These are phyloP conservation scores for Crithidia thermophila DNA, from an alignment of 208 protist genomes.

Conservation along the genomic window DNA sequence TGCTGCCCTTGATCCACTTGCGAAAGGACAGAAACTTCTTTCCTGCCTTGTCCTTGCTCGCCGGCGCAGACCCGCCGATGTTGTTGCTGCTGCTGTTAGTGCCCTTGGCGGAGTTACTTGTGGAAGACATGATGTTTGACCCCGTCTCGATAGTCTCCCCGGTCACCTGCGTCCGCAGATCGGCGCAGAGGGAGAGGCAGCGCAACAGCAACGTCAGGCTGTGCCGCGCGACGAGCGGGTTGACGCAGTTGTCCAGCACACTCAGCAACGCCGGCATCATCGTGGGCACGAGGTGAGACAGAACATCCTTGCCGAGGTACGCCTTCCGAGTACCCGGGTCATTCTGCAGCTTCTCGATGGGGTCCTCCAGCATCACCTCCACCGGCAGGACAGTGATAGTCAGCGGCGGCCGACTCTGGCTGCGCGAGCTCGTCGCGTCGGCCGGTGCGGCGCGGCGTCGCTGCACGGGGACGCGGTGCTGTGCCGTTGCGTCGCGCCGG, in stretches of 20 bases:
- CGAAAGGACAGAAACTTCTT: constrained; percentile 9
- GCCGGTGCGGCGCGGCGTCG: background rate
- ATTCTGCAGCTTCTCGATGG: constrained; percentile 29
- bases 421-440: background rate
- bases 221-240: constrained; percentile 74
- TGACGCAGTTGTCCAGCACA: constrained; percentile 63
- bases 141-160: constrained; percentile 18
- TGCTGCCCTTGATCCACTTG: constrained; percentile 20
- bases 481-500: constrained; percentile 1
- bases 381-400: constrained; percentile 24
- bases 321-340: constrained; percentile 32
- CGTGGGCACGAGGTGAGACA: constrained; percentile 39
- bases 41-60: constrained; percentile 6
- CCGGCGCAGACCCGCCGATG: background rate
- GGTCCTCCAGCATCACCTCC: constrained; percentile 31
- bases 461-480: background rate
- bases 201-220: constrained; percentile 66
- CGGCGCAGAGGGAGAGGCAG: constrained; percentile 50
- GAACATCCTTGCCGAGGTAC: constrained; percentile 37
- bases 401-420: background rate
- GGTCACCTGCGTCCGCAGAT: constrained; percentile 36
- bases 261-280: constrained; percentile 57
- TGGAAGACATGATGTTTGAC: too few species aligned
- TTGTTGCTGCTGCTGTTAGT: background rate
- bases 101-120: too few species aligned